A percentile compares a stretch with the other conserved stretches of the same genome.
These are phyloP conservation scores for Tephrocybe sp. DNA, from an alignment of 768 basidiomycete genomes.

Conservation along the genomic window DNA sequence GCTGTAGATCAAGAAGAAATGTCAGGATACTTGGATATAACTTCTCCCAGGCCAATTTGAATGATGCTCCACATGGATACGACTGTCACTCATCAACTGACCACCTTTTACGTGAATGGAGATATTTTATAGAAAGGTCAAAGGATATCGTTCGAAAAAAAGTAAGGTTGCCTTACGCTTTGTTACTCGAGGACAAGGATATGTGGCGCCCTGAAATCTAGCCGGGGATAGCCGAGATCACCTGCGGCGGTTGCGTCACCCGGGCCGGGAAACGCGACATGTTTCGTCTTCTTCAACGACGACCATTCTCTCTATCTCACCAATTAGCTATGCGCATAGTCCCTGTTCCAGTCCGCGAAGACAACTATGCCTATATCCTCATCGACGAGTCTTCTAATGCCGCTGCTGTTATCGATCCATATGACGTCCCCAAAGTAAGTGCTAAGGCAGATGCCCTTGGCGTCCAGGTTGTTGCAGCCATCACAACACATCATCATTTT, in stretches of 20 bases:
- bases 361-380: constrained; percentile 87
- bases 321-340: constrained; percentile 63
- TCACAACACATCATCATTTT: constrained; percentile 92
- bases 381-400: constrained; percentile 65
- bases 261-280: constrained; percentile 11
- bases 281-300: constrained; percentile 17
- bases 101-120: too few species aligned
- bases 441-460: constrained; percentile 60
- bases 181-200: too few species aligned
- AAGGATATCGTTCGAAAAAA: too few species aligned
- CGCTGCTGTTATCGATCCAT: constrained; percentile 83
- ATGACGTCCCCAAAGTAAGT: constrained; percentile 68
- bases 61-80: neutral
- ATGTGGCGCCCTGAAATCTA: too few species aligned
- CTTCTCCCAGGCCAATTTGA: too few species aligned
- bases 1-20: neutral
- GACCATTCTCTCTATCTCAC: constrained; percentile 21
- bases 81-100: neutral
- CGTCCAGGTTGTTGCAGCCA: constrained; percentile 65
- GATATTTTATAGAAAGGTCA: too few species aligned
- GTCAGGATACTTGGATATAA: too few species aligned
- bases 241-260: too few species aligned
- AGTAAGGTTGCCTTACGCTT: too few species aligned
- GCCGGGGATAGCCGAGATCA: too few species aligned
- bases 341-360: constrained; percentile 74